Percentiles rank a stretch among this genome's conserved stretches.
Evolutionary conservation across 257 asterid species (phyloP).

Genomic region (Solanum pinnatisectum): DNA sequence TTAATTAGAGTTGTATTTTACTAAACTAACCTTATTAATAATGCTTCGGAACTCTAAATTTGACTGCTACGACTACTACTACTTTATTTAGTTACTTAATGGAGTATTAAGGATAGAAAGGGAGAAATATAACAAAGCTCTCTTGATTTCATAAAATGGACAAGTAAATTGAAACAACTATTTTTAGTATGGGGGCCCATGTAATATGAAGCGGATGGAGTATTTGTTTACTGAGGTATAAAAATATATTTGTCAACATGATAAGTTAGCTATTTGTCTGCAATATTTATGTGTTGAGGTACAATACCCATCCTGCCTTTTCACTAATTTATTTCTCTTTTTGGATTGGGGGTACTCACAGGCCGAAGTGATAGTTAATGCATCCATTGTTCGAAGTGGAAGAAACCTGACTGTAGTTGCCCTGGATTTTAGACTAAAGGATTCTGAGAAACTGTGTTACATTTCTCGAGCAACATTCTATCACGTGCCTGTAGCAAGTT

Average conservation of each 20-base stretch:
- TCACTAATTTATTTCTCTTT: not conserved
- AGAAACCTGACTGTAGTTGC: slow-evolving; percentile 65
- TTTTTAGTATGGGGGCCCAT: not conserved
- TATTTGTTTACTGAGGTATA: not conserved
- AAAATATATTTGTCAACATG: not conserved
- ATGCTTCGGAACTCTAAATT: not conserved
- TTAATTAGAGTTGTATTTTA: not conserved
- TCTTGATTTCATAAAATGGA: not conserved
- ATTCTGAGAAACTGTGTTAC: slow-evolving; percentile 43
- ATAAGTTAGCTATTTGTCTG: not conserved
- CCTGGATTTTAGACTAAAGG: slow-evolving; percentile 49
- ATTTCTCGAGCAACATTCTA: slow-evolving; percentile 61
- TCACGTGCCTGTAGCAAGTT: slow-evolving; percentile 54
- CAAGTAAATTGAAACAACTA: not conserved
- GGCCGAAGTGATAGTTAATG: slow-evolving; percentile 55
- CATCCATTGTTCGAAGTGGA: slow-evolving; percentile 65
- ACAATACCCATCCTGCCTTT: not conserved
- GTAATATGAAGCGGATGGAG: not conserved
- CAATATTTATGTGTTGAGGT: not conserved
- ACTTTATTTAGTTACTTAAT: not conserved
- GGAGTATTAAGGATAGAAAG: not conserved
- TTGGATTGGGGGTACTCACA: slow-evolving; percentile 18
- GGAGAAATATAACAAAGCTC: not conserved
- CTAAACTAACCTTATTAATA: not conserved
- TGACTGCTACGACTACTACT: not conserved